These are phyloP conservation scores for Micractinium conductrix DNA, from an alignment of 139 green algal species.

Conservation along the genomic window DNA sequence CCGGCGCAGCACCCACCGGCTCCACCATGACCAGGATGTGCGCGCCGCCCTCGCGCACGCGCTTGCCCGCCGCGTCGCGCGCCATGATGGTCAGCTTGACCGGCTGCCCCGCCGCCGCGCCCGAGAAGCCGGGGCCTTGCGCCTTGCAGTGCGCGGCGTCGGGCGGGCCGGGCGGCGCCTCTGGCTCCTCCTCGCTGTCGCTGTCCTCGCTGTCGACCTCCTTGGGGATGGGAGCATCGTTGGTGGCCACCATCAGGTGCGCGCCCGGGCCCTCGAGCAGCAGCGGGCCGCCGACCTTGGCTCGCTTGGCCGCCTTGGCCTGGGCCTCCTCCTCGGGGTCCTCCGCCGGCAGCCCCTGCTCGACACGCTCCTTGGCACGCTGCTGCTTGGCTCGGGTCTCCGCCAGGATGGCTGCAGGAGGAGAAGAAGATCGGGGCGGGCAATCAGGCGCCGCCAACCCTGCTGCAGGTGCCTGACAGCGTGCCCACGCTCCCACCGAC, in stretches of 20 bases:
- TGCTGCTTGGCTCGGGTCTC: conserved; percentile 32
- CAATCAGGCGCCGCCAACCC: no score
- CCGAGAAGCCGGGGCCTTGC: conserved; percentile 64
- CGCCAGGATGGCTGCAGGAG: conserved; percentile 30
- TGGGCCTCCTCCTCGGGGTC: not conserved
- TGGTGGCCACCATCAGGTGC: conserved; percentile 2
- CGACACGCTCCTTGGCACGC: not conserved
- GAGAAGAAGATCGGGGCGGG: no score
- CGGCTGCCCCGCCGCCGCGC: conserved; percentile 62
- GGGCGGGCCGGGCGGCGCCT: conserved; percentile 62
- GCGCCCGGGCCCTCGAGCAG: conserved; percentile 7
- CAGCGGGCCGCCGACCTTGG: conserved; percentile 10
- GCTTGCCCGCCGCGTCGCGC: conserved; percentile 61
- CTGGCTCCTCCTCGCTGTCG: conserved; percentile 3
- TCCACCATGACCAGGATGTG: conserved; percentile 62
- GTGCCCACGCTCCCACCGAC: no score
- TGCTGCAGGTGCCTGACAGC: no score
- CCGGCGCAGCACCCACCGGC: conserved; percentile 5
- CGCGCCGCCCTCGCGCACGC: conserved; percentile 63
- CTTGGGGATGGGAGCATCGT: conserved; percentile 13
- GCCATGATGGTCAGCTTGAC: conserved; percentile 66
- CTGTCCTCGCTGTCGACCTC: conserved; percentile 29
- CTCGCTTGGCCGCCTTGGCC: not conserved
- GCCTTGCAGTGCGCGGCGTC: conserved; percentile 67
- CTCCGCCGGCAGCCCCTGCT: not conserved